A percentile compares a stretch with the other conserved stretches of the same genome.
Conservation (phyloP, 768 basidiomycete species). For the Boletus rubroflammeus region DNA sequence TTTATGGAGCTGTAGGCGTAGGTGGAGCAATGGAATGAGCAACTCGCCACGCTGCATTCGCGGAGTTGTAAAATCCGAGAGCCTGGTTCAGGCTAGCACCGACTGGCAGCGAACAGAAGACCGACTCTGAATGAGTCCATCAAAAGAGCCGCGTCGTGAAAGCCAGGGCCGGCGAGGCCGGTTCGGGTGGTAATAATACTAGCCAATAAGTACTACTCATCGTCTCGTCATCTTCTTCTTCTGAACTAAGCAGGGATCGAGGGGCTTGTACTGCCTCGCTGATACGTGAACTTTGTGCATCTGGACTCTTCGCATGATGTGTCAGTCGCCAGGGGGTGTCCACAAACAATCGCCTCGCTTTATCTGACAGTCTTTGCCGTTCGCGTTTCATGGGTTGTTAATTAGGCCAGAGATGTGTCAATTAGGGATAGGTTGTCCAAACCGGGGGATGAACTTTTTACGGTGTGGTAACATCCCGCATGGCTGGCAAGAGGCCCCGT, state of each 20-base stretch:
- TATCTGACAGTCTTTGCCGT: constrained; percentile 23
- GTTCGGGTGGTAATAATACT: constrained; percentile 26
- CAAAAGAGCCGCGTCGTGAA: constrained; percentile 10
- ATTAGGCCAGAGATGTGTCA: constrained; percentile 27
- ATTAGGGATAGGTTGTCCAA: constrained; percentile 28
- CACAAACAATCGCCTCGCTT: constrained; percentile 19
- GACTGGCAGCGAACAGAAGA: neutral
- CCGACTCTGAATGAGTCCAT: neutral
- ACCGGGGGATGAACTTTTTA: constrained; percentile 23
- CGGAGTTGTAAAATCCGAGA: constrained; percentile 27
- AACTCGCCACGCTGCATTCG: constrained; percentile 28
- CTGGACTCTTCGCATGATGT: constrained; percentile 13
- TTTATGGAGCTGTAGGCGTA: neutral
- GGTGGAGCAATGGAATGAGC: constrained; percentile 2
- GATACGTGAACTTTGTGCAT: constrained; percentile 23
- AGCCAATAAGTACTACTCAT: constrained; percentile 18
- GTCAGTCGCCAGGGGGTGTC: constrained; percentile 20
- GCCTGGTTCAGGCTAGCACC: neutral
- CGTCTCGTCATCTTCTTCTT: constrained; percentile 6
- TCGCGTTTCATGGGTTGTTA: constrained; percentile 31
- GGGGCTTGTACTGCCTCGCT: constrained; percentile 24
- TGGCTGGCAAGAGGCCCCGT: constrained; percentile 19
- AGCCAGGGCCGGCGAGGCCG: constrained; percentile 5
- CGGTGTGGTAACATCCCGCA: constrained; percentile 25
- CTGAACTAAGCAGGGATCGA: constrained; percentile 16